These are phyloP conservation scores for Batkoa obscura DNA, from an alignment of 371 early-diverging fungal genomes.

Conservation along the genomic window DNA sequence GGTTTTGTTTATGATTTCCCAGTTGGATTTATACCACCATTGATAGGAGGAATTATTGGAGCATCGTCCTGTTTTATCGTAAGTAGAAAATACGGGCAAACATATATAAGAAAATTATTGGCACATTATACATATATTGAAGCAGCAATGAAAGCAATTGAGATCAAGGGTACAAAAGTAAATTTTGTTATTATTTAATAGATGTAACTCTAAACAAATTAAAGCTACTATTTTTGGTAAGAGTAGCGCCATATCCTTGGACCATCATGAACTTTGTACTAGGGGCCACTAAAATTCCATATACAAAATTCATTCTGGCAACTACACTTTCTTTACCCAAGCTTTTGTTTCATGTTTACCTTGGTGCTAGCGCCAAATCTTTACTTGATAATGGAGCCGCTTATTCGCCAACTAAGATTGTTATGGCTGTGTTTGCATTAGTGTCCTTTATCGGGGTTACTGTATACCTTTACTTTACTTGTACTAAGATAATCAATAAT, in stretches of 20 bases:
- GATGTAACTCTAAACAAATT: too few relatives aligned
- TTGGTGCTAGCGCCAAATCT: slow-evolving; percentile 27
- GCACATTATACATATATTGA: slow-evolving; percentile 11
- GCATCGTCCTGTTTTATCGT: slow-evolving; percentile 14
- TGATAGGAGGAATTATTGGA: slow-evolving; percentile 14
- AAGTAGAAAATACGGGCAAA: slow-evolving; percentile 10
- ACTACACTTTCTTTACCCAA: slow-evolving; percentile 43
- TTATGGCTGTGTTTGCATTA: not conserved
- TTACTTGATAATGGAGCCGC: not conserved
- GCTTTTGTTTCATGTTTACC: slow-evolving; percentile 41
- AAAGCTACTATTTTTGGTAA: slow-evolving; percentile 38
- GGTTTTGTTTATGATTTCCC: slow-evolving; percentile 17
- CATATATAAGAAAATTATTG: slow-evolving; percentile 11
- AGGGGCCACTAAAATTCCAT: slow-evolving; percentile 31
- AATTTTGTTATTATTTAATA: too few relatives aligned
- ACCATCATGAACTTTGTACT: slow-evolving; percentile 44
- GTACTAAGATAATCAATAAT: too few relatives aligned
- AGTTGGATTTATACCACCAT: slow-evolving; percentile 15
- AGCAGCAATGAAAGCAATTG: slow-evolving; percentile 15
- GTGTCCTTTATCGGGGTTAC: too few relatives aligned
- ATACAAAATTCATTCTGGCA: slow-evolving; percentile 28
- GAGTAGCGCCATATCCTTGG: slow-evolving; percentile 60
- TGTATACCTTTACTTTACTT: too few relatives aligned
- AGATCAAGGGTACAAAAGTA: slow-evolving; percentile 22
- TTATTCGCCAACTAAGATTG: not conserved